phyloP scores from a whole-genome alignment of 2,329 filamentous ascomycete genomes.

The Exophiala sp. region DNA sequence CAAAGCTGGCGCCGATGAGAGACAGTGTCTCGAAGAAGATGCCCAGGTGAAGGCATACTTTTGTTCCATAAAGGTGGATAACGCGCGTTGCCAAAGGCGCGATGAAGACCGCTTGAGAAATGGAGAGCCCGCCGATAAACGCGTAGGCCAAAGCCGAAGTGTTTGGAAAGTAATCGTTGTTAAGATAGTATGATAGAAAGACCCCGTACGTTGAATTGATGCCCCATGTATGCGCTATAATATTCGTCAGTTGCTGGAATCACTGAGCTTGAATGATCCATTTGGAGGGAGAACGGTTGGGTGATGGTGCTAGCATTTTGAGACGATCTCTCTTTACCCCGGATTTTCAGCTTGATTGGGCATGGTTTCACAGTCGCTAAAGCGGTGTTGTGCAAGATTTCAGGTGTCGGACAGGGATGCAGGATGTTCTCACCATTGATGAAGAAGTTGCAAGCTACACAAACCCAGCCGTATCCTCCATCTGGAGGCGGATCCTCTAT shows the following conservation, averaged over 20 bases:
- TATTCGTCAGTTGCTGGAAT: constrained; percentile 1
- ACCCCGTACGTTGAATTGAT: constrained; percentile 58
- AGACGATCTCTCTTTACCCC: constrained; percentile 1
- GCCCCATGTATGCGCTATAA: constrained; percentile 61
- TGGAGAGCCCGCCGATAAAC: constrained; percentile 55
- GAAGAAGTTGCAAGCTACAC: constrained; percentile 49
- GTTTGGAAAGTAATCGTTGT: constrained; percentile 49
- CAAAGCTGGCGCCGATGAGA: constrained; percentile 54
- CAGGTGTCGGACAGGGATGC: neutral
- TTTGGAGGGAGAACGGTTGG: constrained; percentile 8
- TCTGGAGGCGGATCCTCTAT: constrained; percentile 40
- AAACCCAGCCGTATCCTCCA: constrained; percentile 59
- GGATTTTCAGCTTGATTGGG: constrained; percentile 9
- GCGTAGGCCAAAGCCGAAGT: constrained; percentile 53
- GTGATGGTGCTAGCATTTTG: constrained; percentile 4
- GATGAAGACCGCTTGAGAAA: constrained; percentile 53
- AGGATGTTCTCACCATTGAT: constrained; percentile 48
- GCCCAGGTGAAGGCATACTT: constrained; percentile 51
- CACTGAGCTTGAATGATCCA: neutral
- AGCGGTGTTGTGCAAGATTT: neutral
- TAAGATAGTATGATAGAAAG: constrained; percentile 56
- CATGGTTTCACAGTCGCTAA: neutral
- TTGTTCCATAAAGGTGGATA: constrained; percentile 49
- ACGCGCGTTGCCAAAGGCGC: constrained; percentile 52
- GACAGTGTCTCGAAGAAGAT: constrained; percentile 45